Percentiles rank a stretch among this genome's conserved stretches.
Conservation (phyloP, 805 yeast species). For the Kodamaea hsintzibuensis region DNA sequence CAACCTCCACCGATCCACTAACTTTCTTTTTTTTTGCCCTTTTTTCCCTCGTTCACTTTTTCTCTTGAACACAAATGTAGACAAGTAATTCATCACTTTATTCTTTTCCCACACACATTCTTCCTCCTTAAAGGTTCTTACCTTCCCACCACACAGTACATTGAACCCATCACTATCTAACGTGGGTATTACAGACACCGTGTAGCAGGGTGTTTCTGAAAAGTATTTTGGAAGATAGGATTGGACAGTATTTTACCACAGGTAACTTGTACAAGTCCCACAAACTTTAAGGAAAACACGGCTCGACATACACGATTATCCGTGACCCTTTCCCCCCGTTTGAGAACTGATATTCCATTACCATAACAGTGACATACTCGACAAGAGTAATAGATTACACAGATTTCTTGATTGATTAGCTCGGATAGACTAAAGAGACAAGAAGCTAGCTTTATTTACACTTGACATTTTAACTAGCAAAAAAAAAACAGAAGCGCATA, state of each 20-base stretch:
- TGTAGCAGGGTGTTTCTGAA: slow-evolving; percentile 5
- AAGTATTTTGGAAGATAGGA: neutral
- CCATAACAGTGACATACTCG: too few species aligned
- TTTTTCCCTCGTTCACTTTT: slow-evolving; percentile 5
- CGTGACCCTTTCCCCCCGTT: neutral
- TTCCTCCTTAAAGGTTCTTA: slow-evolving; percentile 3
- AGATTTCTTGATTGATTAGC: neutral
- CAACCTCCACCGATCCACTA: neutral
- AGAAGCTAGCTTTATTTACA: neutral
- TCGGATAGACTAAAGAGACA: too few species aligned
- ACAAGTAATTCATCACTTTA: slow-evolving; percentile 2
- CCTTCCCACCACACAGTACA: neutral
- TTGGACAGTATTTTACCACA: neutral
- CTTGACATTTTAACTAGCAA: neutral
- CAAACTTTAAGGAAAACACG: neutral
- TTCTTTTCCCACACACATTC: slow-evolving; percentile 2
- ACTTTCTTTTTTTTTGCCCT: slow-evolving; percentile 1
- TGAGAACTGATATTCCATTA: neutral
- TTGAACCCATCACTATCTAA: neutral
- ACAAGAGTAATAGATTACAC: too few species aligned
- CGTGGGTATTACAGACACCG: neutral
- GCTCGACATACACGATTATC: neutral
- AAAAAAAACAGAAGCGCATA: neutral
- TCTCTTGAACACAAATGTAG: slow-evolving; percentile 2
- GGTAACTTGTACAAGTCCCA: neutral